These are phyloP conservation scores for Umbellularia californica DNA, from an alignment of 164 flowering plant species.

Conservation along the genomic window DNA sequence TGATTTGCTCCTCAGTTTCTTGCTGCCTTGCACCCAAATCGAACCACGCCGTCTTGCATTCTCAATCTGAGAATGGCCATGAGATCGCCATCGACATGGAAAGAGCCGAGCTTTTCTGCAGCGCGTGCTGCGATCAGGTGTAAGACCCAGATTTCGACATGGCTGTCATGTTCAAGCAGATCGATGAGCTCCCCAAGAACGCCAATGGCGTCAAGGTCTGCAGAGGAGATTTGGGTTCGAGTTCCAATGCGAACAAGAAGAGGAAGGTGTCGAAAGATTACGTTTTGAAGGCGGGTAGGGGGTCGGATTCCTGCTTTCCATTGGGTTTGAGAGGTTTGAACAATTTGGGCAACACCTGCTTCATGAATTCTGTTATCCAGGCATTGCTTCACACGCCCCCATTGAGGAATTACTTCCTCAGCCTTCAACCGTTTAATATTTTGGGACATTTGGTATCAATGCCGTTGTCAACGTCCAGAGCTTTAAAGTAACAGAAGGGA, in stretches of 20 bases:
- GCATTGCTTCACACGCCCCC: conserved; percentile 65
- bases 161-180: conserved; percentile 46
- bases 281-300: conserved; percentile 33
- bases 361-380: conserved; percentile 69
- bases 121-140: conserved; percentile 71
- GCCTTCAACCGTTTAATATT: too few relatives aligned
- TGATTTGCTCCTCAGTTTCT: conserved; percentile 64
- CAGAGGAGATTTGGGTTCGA: conserved; percentile 11
- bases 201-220: conserved; percentile 22
- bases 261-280: conserved; percentile 34
- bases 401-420: conserved; percentile 51
- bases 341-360: conserved; percentile 66
- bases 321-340: conserved; percentile 74
- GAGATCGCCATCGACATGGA: conserved; percentile 60
- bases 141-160: conserved; percentile 83
- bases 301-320: conserved; percentile 52
- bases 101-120: conserved; percentile 78
- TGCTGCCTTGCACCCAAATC: conserved; percentile 38
- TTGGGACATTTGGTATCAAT: too few relatives aligned
- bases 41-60: conserved; percentile 52
- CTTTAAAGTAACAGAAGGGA: too few relatives aligned
- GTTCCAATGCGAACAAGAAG: conserved; percentile 35
- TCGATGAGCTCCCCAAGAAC: conserved; percentile 30
- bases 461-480: too few relatives aligned
- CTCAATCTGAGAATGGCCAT: conserved; percentile 44